These are phyloP conservation scores for Tulasnella sp. DNA, from an alignment of 768 basidiomycete genomes.

Conservation along the genomic window DNA sequence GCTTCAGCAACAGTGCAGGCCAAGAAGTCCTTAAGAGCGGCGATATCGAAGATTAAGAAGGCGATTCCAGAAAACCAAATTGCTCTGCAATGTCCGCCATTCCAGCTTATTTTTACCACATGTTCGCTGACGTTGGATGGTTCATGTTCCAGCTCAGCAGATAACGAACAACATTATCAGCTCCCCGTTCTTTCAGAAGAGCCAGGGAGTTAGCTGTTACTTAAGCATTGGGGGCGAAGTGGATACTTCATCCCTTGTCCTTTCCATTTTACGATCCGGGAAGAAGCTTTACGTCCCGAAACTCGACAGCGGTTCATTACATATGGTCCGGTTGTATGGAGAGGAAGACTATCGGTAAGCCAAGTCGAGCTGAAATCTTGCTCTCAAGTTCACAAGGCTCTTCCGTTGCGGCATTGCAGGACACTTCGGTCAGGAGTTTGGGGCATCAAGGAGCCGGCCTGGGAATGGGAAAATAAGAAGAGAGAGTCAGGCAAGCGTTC, in stretches of 20 bases:
- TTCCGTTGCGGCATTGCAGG: not conserved
- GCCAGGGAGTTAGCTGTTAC: conserved; percentile 27
- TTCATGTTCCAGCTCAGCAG: conserved; percentile 15
- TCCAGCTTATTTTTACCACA: not conserved
- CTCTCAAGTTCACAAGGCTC: not conserved
- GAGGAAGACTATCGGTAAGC: conserved; percentile 22
- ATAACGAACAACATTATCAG: conserved; percentile 20
- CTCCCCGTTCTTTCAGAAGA: conserved; percentile 24
- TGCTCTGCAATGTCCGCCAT: conserved; percentile 17
- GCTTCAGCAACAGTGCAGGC: conserved; percentile 20
- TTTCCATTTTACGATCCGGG: conserved; percentile 24
- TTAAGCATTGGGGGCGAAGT: conserved; percentile 28
- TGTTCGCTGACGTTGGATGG: not conserved
- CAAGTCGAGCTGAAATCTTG: not conserved
- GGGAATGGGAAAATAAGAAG: conserved; percentile 22
- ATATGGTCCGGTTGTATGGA: conserved; percentile 28
- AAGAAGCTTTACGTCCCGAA: conserved; percentile 29
- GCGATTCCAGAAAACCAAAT: conserved; percentile 19
- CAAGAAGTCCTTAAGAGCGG: conserved; percentile 18
- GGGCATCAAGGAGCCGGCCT: conserved; percentile 29
- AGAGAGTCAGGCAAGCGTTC: conserved; percentile 20
- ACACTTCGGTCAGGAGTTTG: conserved; percentile 26
- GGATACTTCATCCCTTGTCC: conserved; percentile 26
- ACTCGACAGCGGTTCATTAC: conserved; percentile 21
- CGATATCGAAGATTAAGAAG: conserved; percentile 14